phyloP scores from a whole-genome alignment of 1,139 yeast species.

The Blastobotrys petasosporus region DNA sequence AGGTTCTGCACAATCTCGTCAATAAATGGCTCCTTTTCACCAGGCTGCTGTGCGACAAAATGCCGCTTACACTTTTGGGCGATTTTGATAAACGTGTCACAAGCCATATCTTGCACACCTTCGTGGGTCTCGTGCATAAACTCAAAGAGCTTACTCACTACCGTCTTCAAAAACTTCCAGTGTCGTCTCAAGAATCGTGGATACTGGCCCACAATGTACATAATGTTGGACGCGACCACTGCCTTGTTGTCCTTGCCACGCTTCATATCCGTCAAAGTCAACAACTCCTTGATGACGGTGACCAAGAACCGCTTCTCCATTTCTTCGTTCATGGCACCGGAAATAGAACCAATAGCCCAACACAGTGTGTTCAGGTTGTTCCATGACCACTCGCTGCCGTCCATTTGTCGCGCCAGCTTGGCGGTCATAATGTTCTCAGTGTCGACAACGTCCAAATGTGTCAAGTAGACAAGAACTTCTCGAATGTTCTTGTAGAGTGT shows the following conservation, averaged over 20 bases:
- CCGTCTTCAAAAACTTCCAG: constrained; percentile 96
- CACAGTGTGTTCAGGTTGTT: constrained; percentile 92
- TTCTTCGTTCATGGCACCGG: constrained; percentile 98
- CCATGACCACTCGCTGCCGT: constrained; percentile 99
- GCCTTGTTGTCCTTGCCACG: constrained; percentile 98
- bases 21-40: constrained; percentile 88
- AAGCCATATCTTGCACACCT: constrained; percentile 99
- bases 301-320: constrained; percentile 93
- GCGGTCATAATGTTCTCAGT: constrained; percentile 92
- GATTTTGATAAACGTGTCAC: constrained; percentile 95
- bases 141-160: constrained; percentile 89
- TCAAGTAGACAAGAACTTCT: constrained; percentile 87
- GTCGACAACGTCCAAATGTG: constrained; percentile 91
- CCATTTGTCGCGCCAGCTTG: constrained; percentile 85
- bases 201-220: constrained; percentile 99
- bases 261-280: constrained; percentile 90
- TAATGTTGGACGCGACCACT: constrained; percentile 95
- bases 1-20: constrained; percentile 81
- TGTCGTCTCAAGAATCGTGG: constrained; percentile 96
- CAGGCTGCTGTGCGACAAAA: constrained; percentile 80
- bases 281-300: constrained; percentile 82
- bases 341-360: constrained; percentile 99
- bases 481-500: constrained; percentile 93
- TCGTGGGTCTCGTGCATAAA: constrained; percentile 99
- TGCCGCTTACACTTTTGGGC: constrained; percentile 93